Evolutionary conservation across 2,329 filamentous ascomycete genomes (phyloP).

Genomic region (Alternaria ventricosa): DNA sequence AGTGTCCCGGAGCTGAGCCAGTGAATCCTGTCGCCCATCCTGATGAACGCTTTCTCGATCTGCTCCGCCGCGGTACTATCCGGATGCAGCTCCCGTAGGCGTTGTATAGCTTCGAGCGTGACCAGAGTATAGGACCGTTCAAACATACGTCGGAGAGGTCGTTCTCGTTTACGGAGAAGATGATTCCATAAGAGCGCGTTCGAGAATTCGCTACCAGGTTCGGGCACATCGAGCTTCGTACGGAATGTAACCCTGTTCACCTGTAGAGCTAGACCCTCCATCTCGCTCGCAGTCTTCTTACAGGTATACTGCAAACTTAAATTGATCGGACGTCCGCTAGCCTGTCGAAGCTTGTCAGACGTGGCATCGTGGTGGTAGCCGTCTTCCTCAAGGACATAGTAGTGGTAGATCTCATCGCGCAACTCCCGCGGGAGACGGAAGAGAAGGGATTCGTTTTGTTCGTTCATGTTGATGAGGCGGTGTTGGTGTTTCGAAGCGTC

Average conservation of each 20-base stretch:
- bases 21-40: background rate
- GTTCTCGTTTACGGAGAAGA: background rate
- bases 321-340: background rate
- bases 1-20: background rate
- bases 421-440: conserved; percentile 1
- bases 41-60: background rate
- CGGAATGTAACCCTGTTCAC: background rate
- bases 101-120: background rate
- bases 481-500: background rate
- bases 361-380: background rate
- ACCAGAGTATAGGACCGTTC: background rate
- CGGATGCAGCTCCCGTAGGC: background rate
- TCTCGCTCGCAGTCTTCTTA: background rate
- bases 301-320: background rate
- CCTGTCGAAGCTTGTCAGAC: background rate
- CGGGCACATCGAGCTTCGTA: background rate
- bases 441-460: background rate
- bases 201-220: background rate
- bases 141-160: background rate
- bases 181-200: background rate
- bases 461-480: background rate
- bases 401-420: background rate
- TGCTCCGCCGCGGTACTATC: background rate
- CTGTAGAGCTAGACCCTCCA: background rate
- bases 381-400: background rate